Base-by-base conservation (phyloP, 148 eudicot genomes). In the Spergularia bocconei region DNA sequence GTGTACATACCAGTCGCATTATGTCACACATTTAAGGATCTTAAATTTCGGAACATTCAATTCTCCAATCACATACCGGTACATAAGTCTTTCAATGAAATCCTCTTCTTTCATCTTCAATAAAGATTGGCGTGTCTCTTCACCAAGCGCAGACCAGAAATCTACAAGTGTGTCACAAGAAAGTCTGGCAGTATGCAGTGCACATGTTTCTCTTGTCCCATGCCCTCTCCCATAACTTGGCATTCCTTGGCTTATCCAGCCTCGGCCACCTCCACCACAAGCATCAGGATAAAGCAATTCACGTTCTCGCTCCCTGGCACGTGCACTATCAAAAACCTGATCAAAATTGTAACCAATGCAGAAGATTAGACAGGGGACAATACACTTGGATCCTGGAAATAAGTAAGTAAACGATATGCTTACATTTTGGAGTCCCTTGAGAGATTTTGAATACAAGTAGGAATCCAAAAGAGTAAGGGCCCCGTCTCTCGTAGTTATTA, bases 91-190 rank as follows among this genome's bases (percentile, higher is more conserved):
- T 79, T 95, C 97, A 48, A 95, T 88, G 69, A 95, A 95, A 89
- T 95, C 98, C 57, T 95, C 98, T 84, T 95, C 98, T 78, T 95
- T 95, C 97, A 95, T 90, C 84, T 86, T 89, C 64, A 95, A 77
- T 78, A 95, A 91, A 78, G 97, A 95, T 71, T 78, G 91, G 4
- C 92, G 89, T 19, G 96, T 92, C 81, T 95, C 98, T 77, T 92
- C 98, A 74, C 97, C 98, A 68, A 95, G 96, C 21, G 98, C 97
- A 54, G 92, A 90, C 98, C 98, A 95, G 73, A 95, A 95, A 82
- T 95, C 97, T 29, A 95, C 96, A 90, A 95, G 85, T 55, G 97
- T 92, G 82, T 92, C 96, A 76, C 92, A 96, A 73, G 98, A 92
- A 76, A 92, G 91, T 82, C 98, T 88, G 59, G 98, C 92, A 77